Evolutionary conservation across 306 rosid genomes (phyloP).

Genomic region (Cotoneaster glaucophyllus): DNA sequence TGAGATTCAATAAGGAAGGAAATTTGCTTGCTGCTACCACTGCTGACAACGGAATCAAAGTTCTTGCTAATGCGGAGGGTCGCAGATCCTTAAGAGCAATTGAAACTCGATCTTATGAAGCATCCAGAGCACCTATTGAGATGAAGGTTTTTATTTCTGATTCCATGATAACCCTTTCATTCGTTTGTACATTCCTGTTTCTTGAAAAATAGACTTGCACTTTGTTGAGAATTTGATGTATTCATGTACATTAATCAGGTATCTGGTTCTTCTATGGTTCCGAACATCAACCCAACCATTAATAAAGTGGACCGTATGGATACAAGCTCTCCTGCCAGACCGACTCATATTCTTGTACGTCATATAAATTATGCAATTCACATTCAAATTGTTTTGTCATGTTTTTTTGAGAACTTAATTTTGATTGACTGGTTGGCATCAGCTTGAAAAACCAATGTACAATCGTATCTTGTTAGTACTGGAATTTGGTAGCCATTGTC

Average conservation of each 20-base stretch:
- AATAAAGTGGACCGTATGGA: slow-evolving; percentile 49
- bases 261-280: slow-evolving; percentile 42
- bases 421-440: neutral
- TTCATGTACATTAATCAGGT: slow-evolving; percentile 25
- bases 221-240: neutral
- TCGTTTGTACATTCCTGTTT: neutral
- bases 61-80: slow-evolving; percentile 59
- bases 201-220: neutral
- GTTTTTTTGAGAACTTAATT: neutral
- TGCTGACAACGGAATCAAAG: slow-evolving; percentile 51
- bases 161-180: neutral
- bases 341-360: slow-evolving; percentile 48
- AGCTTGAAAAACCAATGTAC: neutral
- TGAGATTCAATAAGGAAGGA: slow-evolving; percentile 62
- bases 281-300: slow-evolving; percentile 41
- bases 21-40: slow-evolving; percentile 57
- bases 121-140: slow-evolving; percentile 48
- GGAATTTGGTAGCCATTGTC: neutral
- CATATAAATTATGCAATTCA: neutral
- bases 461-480: neutral
- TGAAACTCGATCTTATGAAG: slow-evolving; percentile 49
- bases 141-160: slow-evolving; percentile 41
- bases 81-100: slow-evolving; percentile 40
- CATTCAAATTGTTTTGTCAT: neutral
- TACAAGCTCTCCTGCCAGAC: slow-evolving; percentile 55